phyloP scores from a whole-genome alignment of 2,329 filamentous ascomycete genomes.

The Pseudogymnoascus sp. region DNA sequence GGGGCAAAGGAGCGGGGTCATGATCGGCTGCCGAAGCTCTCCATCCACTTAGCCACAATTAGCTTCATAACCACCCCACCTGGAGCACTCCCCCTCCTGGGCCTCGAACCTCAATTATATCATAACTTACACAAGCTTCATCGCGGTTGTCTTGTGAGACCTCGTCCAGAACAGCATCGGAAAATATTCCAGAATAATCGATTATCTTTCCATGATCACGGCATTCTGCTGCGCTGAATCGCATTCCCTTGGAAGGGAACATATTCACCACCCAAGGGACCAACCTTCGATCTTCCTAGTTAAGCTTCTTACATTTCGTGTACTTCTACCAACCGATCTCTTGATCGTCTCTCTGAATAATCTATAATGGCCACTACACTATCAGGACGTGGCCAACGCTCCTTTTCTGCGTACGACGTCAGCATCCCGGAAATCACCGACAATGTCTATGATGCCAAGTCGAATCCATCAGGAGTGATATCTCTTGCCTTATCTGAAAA shows the following conservation, averaged over 20 bases:
- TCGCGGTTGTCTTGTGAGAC: background rate
- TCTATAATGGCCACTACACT: background rate
- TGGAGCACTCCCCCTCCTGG: no score
- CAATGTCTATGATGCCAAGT: conserved; percentile 16
- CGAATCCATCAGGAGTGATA: conserved; percentile 18
- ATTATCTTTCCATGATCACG: background rate
- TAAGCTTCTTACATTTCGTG: background rate
- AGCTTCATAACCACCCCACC: background rate
- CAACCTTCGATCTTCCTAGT: background rate
- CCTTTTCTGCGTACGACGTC: background rate
- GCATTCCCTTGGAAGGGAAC: background rate
- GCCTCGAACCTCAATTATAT: background rate
- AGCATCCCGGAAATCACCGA: background rate
- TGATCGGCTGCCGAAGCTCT: background rate
- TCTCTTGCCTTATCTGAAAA: conserved; percentile 19
- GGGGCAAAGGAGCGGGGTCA: background rate
- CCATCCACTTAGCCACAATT: background rate
- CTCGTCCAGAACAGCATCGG: background rate
- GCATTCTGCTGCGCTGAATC: background rate
- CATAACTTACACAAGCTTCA: background rate
- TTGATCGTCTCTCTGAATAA: background rate
- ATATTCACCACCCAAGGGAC: background rate
- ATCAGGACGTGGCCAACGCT: background rate
- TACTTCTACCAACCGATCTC: background rate
- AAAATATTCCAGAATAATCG: background rate